phyloP scores from a whole-genome alignment of 495 filamentous ascomycete genomes.

The Penicillium subrubescens region DNA sequence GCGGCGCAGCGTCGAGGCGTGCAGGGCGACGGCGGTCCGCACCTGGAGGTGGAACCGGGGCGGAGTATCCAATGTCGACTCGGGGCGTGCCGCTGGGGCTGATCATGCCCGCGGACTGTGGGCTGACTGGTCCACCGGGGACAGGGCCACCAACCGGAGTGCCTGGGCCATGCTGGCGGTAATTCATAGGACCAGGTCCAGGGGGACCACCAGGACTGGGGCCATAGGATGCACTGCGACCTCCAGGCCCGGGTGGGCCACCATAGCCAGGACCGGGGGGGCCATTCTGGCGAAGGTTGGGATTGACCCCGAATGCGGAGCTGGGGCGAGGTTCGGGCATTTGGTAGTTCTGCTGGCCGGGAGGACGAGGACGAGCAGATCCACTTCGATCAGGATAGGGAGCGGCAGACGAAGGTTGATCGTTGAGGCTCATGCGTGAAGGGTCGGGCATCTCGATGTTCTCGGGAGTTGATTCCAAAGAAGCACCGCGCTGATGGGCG shows the following conservation, averaged over 20 bases:
- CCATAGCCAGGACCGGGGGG: constrained; percentile 29
- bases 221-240: constrained; percentile 12
- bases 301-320: constrained; percentile 69
- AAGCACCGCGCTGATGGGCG: constrained; percentile 68
- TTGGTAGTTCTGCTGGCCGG: constrained; percentile 64
- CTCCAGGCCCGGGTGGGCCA: constrained; percentile 27
- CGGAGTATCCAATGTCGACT: constrained; percentile 57
- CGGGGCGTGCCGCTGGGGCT: constrained; percentile 39
- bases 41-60: constrained; percentile 48
- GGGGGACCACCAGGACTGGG: constrained; percentile 20
- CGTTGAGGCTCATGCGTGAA: constrained; percentile 44
- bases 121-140: constrained; percentile 33
- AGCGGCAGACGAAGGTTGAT: constrained; percentile 43
- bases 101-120: constrained; percentile 26
- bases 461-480: constrained; percentile 54
- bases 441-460: constrained; percentile 77
- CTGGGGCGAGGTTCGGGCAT: constrained; percentile 55
- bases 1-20: constrained; percentile 35
- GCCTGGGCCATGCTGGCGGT: constrained; percentile 41
- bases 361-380: constrained; percentile 53
- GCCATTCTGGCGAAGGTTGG: constrained; percentile 50
- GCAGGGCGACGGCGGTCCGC: constrained; percentile 38
- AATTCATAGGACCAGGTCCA: constrained; percentile 29
- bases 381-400: constrained; percentile 43
- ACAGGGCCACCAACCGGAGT: constrained; percentile 2